Conservation (phyloP, 345 rosid species). For the Linum tenue region DNA sequence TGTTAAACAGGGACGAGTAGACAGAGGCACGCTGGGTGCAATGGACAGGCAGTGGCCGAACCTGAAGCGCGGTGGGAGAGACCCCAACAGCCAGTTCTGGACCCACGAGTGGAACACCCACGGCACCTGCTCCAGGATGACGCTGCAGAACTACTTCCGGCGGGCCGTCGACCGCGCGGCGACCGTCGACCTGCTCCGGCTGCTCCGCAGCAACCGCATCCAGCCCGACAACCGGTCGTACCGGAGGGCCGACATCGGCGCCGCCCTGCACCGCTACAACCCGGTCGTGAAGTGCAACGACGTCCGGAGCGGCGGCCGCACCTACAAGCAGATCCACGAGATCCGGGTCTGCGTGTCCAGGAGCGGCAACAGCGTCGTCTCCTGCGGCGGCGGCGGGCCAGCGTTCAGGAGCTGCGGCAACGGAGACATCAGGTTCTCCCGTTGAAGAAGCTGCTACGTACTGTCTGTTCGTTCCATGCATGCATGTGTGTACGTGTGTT, state of each 20-base stretch:
- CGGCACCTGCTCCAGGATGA: background rate
- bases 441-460: too few species aligned
- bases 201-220: background rate
- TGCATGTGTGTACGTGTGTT: too few species aligned
- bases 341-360: background rate
- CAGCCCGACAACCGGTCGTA: background rate
- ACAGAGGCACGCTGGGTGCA: background rate
- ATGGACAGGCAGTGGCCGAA: background rate
- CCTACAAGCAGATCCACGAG: background rate
- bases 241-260: background rate
- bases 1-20: background rate
- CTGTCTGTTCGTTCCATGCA: too few species aligned
- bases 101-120: background rate
- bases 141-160: background rate
- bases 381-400: background rate
- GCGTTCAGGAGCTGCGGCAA: background rate
- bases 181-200: background rate
- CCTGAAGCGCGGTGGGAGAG: background rate
- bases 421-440: background rate
- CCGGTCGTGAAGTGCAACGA: background rate
- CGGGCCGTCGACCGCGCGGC: background rate
- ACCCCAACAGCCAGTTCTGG: background rate
- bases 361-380: background rate
- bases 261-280: background rate
- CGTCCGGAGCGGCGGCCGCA: background rate